A percentile compares a stretch with the other conserved stretches of the same genome.
Evolutionary conservation across 2,329 filamentous ascomycete species (phyloP).

Genomic region (Neobulgaria alba): DNA sequence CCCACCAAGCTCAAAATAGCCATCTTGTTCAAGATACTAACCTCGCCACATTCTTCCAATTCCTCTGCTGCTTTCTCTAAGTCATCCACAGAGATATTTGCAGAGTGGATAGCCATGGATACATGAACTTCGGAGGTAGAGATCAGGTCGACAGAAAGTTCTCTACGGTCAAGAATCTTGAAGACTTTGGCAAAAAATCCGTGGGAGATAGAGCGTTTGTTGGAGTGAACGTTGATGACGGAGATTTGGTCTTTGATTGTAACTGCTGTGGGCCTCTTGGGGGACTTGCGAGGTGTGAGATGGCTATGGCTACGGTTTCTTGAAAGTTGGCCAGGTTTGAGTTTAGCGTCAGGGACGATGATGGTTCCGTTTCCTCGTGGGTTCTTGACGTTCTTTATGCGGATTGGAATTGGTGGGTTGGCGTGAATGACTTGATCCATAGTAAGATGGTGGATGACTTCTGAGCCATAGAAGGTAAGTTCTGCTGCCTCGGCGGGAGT

Average conservation of each 20-base stretch:
- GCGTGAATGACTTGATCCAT: slow-evolving; percentile 94
- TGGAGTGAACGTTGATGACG: slow-evolving; percentile 96
- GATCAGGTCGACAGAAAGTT: slow-evolving; percentile 89
- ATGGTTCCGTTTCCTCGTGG: slow-evolving; percentile 70
- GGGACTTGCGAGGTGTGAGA: slow-evolving; percentile 42
- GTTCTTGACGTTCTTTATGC: slow-evolving; percentile 90
- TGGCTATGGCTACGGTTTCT: slow-evolving; percentile 29
- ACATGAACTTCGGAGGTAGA: slow-evolving; percentile 96
- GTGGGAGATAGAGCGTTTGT: slow-evolving; percentile 91
- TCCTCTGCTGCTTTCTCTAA: slow-evolving; percentile 63
- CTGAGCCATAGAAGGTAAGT: slow-evolving; percentile 86
- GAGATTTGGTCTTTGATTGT: slow-evolving; percentile 97
- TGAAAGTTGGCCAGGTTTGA: slow-evolving; percentile 43
- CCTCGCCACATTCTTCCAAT: slow-evolving; percentile 73
- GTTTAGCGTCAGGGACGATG: slow-evolving; percentile 66
- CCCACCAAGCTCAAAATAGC: slow-evolving; percentile 92
- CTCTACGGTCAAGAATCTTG: slow-evolving; percentile 76
- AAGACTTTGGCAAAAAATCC: slow-evolving; percentile 95
- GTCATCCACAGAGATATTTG: slow-evolving; percentile 52
- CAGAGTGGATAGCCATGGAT: slow-evolving; percentile 89
- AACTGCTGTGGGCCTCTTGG: slow-evolving; percentile 76
- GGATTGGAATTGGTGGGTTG: slow-evolving; percentile 68
- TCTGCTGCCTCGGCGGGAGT: slow-evolving; percentile 93
- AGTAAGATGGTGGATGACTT: slow-evolving; percentile 97
- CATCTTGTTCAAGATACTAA: slow-evolving; percentile 87